Evolutionary conservation across 176 grass and related monocot species (phyloP).

Genomic region (Musa troglodytarum): DNA sequence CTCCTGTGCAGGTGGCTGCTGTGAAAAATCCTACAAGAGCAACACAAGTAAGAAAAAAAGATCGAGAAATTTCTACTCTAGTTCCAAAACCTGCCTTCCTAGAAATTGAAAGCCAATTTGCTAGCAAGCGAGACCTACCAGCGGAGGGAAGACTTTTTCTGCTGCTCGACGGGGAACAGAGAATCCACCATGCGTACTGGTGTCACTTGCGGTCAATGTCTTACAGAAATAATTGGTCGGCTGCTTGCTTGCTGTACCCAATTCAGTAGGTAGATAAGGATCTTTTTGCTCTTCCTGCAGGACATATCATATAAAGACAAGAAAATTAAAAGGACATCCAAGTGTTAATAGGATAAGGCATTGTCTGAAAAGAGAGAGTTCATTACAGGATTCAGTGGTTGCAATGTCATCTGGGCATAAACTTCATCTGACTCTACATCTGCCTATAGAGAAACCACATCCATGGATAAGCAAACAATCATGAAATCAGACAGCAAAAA

Average conservation of each 20-base stretch:
- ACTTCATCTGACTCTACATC: slow-evolving; percentile 95
- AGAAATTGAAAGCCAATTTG: background rate
- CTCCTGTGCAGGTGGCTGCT: slow-evolving; percentile 91
- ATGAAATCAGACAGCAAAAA: background rate
- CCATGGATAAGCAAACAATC: background rate
- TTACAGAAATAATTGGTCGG: slow-evolving; percentile 99
- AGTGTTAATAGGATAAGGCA: slow-evolving; percentile 9
- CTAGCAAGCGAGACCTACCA: slow-evolving; percentile 38
- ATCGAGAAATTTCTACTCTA: background rate
- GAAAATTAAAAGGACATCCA: background rate
- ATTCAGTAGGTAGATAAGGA: slow-evolving; percentile 81
- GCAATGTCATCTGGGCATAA: slow-evolving; percentile 94
- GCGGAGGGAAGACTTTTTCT: slow-evolving; percentile 94
- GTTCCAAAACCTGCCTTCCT: background rate
- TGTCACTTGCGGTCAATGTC: slow-evolving; percentile 94
- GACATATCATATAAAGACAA: slow-evolving; percentile 9
- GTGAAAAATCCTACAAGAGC: slow-evolving; percentile 73
- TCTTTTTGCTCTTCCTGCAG: slow-evolving; percentile 97
- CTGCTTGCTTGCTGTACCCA: slow-evolving; percentile 75
- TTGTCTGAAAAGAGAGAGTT: background rate
- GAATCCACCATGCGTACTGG: slow-evolving; percentile 94
- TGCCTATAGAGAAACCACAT: slow-evolving; percentile 40
- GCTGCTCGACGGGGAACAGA: slow-evolving; percentile 96
- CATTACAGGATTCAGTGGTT: slow-evolving; percentile 77
- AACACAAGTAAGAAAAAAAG: slow-evolving; percentile 11